These are phyloP conservation scores for Vitis riparia DNA, from an alignment of 164 flowering plant genomes.

Conservation along the genomic window DNA sequence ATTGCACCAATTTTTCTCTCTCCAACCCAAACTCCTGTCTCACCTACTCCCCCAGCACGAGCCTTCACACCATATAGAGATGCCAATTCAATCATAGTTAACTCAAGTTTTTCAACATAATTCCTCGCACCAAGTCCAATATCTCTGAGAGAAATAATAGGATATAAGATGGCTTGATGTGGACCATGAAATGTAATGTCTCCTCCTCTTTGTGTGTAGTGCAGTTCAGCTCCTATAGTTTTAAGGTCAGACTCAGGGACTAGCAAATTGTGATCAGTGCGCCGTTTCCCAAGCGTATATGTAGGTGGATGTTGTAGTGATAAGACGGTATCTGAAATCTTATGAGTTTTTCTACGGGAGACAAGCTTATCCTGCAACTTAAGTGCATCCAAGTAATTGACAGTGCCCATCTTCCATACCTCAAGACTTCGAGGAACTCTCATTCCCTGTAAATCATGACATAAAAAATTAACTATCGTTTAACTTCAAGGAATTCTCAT, in stretches of 20 bases:
- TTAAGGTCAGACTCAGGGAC: conserved; percentile 62
- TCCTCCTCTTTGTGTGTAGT: conserved; percentile 91
- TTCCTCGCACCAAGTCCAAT: conserved; percentile 78
- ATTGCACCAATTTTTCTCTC: conserved; percentile 92
- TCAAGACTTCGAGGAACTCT: conserved; percentile 50
- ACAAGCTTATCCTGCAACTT: conserved; percentile 84
- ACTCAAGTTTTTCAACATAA: conserved; percentile 86
- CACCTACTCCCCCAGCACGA: conserved; percentile 49
- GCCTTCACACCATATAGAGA: conserved; percentile 74
- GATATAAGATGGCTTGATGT: conserved; percentile 81
- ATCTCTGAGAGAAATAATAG: conserved; percentile 73
- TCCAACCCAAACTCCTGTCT: conserved; percentile 93
- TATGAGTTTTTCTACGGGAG: conserved; percentile 52
- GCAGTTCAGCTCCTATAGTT: conserved; percentile 82
- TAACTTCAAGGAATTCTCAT: too few relatives aligned
- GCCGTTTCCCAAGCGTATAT: conserved; percentile 84
- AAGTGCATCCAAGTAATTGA: conserved; percentile 71
- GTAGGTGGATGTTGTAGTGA: conserved; percentile 95
- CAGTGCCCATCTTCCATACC: conserved; percentile 80
- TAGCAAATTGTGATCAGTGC: conserved; percentile 78
- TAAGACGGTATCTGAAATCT: conserved; percentile 63
- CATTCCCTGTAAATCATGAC: conserved; percentile 43
- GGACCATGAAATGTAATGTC: conserved; percentile 97
- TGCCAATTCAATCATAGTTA: conserved; percentile 72
- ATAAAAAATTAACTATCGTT: neutral